These are phyloP conservation scores for Sextonia rubra DNA, from an alignment of 164 flowering plant species.

Conservation along the genomic window DNA sequence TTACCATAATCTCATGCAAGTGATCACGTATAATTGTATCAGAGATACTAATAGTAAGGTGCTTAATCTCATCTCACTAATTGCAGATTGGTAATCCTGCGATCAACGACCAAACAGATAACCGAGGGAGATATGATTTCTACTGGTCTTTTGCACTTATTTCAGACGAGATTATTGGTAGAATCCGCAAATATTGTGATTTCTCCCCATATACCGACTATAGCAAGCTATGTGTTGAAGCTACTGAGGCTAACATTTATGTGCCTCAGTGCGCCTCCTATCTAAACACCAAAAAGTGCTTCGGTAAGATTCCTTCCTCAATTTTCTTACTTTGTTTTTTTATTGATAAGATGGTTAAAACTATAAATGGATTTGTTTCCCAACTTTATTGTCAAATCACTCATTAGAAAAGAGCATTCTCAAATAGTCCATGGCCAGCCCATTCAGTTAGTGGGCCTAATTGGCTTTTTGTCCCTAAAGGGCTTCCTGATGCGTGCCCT, in stretches of 20 bases:
- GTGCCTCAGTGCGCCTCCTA: slow-evolving; percentile 44
- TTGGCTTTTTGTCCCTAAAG: no score
- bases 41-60: no score
- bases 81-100: slow-evolving; percentile 80
- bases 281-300: slow-evolving; percentile 40
- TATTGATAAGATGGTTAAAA: no score
- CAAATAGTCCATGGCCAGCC: no score
- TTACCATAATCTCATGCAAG: neutral
- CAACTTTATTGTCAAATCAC: no score
- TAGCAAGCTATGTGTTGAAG: neutral
- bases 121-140: slow-evolving; percentile 52
- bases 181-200: slow-evolving; percentile 14
- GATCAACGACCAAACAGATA: slow-evolving; percentile 56
- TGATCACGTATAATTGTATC: no score
- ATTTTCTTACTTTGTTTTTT: no score
- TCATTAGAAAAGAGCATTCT: no score
- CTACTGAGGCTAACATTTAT: slow-evolving; percentile 35
- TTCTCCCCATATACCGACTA: neutral
- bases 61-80: neutral
- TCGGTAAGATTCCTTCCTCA: slow-evolving; percentile 20
- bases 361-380: no score
- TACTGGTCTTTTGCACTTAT: slow-evolving; percentile 65
- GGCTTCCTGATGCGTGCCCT: no score
- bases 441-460: no score
- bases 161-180: slow-evolving; percentile 35